These are phyloP conservation scores for Tieghemostelium lacteum DNA, from an alignment of 78 protist genomes.

Conservation along the genomic window DNA sequence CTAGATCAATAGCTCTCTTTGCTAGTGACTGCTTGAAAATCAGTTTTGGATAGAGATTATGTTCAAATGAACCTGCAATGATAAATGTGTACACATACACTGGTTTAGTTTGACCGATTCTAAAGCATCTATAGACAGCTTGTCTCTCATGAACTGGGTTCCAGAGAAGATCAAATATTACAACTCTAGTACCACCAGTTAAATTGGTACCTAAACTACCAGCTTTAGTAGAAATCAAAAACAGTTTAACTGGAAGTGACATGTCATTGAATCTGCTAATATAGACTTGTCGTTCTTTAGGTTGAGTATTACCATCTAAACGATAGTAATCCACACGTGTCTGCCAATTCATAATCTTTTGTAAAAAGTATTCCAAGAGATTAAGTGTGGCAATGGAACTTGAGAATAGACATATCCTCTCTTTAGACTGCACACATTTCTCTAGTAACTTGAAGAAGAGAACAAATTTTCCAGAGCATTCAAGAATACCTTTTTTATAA, in stretches of 20 bases:
- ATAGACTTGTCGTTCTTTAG: slow-evolving; percentile 22
- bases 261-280: slow-evolving; percentile 43
- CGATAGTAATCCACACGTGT: slow-evolving; percentile 27
- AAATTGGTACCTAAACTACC: slow-evolving; percentile 97
- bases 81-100: slow-evolving; percentile 91
- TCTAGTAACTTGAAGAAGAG: slow-evolving; percentile 21
- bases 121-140: slow-evolving; percentile 96
- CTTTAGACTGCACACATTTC: background rate
- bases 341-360: slow-evolving; percentile 24
- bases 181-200: slow-evolving; percentile 95
- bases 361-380: slow-evolving; percentile 52
- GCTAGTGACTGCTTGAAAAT: slow-evolving; percentile 93
- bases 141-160: slow-evolving; percentile 90
- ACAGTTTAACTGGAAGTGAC: background rate
- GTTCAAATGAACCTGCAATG: slow-evolving; percentile 93
- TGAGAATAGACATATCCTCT: slow-evolving; percentile 1
- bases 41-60: slow-evolving; percentile 92
- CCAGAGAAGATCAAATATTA: slow-evolving; percentile 93
- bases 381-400: slow-evolving; percentile 47
- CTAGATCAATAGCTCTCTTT: slow-evolving; percentile 46
- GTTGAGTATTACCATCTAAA: slow-evolving; percentile 49
- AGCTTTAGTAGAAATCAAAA: slow-evolving; percentile 71
- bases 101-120: slow-evolving; percentile 93
- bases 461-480: slow-evolving; percentile 2
- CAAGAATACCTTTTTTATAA: slow-evolving; percentile 49